Evolutionary conservation across 257 asterid species (phyloP), one percentile per base, ranked within the genome.

Genomic region (Jasminum sambac): DNA sequence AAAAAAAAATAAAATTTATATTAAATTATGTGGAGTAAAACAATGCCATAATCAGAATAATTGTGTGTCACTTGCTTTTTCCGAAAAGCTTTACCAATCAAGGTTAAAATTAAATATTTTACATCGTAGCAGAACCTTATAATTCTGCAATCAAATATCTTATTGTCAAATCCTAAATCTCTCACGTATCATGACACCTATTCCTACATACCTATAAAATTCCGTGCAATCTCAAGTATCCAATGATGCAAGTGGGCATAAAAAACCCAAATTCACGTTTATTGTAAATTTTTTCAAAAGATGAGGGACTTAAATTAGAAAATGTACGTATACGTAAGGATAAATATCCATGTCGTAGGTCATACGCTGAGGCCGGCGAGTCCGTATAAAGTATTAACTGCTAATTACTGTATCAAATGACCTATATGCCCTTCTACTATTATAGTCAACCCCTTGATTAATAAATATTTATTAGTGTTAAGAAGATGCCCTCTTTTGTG

Each of bases 341-440:
- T 30, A 30, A 30, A 30, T 30, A 30, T 74, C 70, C 66, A 65
- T 60, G 43, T 72, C 77, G 72, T 75, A 78, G 74, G 78, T 77
- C 74, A 74, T 55, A 43, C 24, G 73, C 68, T 11, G 62, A 82
- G 88, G 89, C 83, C 90, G 88, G 88, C 89, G 86, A 76, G 75
- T 76, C 85, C 84, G 81, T 79, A 67, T 73, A 42, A 42, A 25
- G 74, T 75, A 75, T 38, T 65, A 55, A 55, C 62, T 37, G 23
- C 69, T 48, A 43, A 65, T 21, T 67, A 40, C 70, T 25, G 2
- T 61, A 6, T 52, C 37, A 75, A 82, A 71, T 67, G 78, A 75
- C 81, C 24, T 16, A 59, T 34, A 11, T 65, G 70, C 89, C 81
- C 85, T 73, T 67, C 1, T 16, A 71, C 71, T 72, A 25, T 71